phyloP scores from a whole-genome alignment of 2,329 filamentous ascomycete species.

The Alternaria ethzedia region DNA sequence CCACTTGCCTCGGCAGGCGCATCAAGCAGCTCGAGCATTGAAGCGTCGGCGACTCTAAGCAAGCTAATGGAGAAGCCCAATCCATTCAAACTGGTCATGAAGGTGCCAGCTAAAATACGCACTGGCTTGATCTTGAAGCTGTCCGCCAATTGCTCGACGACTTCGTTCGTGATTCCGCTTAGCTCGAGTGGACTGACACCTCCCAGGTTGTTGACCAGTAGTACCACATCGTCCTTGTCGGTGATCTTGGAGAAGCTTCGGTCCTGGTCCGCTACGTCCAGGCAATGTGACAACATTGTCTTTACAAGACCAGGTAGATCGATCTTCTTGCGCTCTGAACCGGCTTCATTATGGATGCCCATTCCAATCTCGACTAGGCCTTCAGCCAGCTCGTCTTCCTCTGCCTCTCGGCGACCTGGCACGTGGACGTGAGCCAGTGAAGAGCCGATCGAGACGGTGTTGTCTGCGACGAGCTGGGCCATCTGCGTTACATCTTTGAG shows the following conservation, averaged over 20 bases:
- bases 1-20: slow-evolving; percentile 71
- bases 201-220: slow-evolving; percentile 78
- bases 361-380: slow-evolving; percentile 72
- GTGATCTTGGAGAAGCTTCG: slow-evolving; percentile 72
- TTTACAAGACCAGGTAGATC: slow-evolving; percentile 55
- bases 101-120: slow-evolving; percentile 69
- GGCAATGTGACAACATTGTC: slow-evolving; percentile 69
- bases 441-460: slow-evolving; percentile 84
- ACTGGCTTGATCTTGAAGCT: slow-evolving; percentile 67
- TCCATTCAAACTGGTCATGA: slow-evolving; percentile 75
- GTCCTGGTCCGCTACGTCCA: slow-evolving; percentile 69
- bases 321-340: slow-evolving; percentile 50
- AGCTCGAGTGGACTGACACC: slow-evolving; percentile 75
- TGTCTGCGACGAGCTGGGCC: slow-evolving; percentile 73
- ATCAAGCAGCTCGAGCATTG: slow-evolving; percentile 72
- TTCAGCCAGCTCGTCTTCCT: slow-evolving; percentile 64
- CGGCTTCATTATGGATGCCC: slow-evolving; percentile 76
- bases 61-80: slow-evolving; percentile 74
- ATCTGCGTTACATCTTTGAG: slow-evolving; percentile 75
- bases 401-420: slow-evolving; percentile 71
- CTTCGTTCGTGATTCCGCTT: slow-evolving; percentile 73
- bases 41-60: slow-evolving; percentile 67
- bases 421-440: slow-evolving; percentile 93
- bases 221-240: slow-evolving; percentile 66
- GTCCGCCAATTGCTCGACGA: slow-evolving; percentile 65